Evolutionary conservation across 129 eudicot species (phyloP).

Genomic region (Glebionis coronaria): DNA sequence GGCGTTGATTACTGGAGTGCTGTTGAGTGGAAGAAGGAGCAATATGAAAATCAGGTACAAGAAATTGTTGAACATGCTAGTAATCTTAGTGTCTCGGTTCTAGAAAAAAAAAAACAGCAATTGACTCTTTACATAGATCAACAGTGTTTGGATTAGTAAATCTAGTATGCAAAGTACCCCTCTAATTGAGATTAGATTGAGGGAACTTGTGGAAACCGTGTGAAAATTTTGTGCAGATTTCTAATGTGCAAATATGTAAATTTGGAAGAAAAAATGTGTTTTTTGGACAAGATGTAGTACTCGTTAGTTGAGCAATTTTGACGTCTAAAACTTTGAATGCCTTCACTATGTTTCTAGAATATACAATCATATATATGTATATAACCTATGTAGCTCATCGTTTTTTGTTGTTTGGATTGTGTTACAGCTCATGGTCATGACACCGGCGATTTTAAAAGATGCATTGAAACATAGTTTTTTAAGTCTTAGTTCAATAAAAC

Average conservation of each 20-base stretch:
- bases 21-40: slow-evolving; percentile 60
- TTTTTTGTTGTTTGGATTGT: neutral
- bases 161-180: too few relatives aligned
- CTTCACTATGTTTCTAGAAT: slow-evolving; percentile 2
- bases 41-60: slow-evolving; percentile 62
- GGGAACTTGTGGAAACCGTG: neutral
- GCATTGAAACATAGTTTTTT: slow-evolving; percentile 74
- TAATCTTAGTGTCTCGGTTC: too few relatives aligned
- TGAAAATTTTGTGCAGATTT: neutral
- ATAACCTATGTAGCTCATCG: neutral
- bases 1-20: slow-evolving; percentile 88
- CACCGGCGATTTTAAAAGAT: slow-evolving; percentile 58
- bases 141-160: neutral
- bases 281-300: neutral
- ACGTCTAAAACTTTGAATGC: neutral
- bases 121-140: neutral
- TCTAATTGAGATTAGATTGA: too few relatives aligned
- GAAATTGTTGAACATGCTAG: too few relatives aligned
- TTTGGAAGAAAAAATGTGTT: neutral
- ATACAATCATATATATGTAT: neutral
- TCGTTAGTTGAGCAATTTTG: neutral
- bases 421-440: slow-evolving; percentile 87
- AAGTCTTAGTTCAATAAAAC: slow-evolving; percentile 52
- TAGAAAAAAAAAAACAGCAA: too few relatives aligned
- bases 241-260: neutral